Percentiles rank a stretch among this genome's conserved stretches.
phyloP scores from a whole-genome alignment of 1,139 yeast genomes.

The Zygosaccharomyces sapae region DNA sequence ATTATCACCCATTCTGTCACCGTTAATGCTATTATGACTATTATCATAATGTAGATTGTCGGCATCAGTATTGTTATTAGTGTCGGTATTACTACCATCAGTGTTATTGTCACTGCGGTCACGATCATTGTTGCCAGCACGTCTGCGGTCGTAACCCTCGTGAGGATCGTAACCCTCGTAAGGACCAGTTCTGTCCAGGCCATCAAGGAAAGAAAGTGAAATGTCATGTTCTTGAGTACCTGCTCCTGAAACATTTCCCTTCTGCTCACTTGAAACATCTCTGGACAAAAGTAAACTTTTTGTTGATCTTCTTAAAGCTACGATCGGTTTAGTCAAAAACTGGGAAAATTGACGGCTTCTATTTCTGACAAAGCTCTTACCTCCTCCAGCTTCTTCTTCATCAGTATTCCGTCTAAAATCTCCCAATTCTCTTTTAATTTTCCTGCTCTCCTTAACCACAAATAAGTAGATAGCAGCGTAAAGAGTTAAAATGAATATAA shows the following conservation, averaged over 20 bases:
- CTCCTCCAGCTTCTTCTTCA: constrained; percentile 5
- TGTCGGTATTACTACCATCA: no score
- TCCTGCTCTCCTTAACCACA: constrained; percentile 59
- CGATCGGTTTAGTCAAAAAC: constrained; percentile 14
- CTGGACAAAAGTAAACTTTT: constrained; percentile 12
- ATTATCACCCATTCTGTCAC: neutral
- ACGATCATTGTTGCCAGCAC: neutral
- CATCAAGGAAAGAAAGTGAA: neutral
- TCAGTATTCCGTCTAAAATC: constrained; percentile 21
- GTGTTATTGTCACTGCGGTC: neutral
- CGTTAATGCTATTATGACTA: neutral
- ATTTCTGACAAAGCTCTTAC: constrained; percentile 15
- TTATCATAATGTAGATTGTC: neutral
- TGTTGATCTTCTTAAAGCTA: constrained; percentile 7
- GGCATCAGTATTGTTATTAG: no score
- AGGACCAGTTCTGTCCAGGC: no score
- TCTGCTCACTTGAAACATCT: neutral
- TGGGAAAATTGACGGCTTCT: constrained; percentile 5
- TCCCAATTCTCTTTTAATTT: constrained; percentile 41
- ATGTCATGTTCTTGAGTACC: constrained; percentile 1
- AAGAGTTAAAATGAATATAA: constrained; percentile 57
- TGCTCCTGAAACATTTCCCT: neutral
- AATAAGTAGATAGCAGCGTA: constrained; percentile 71
- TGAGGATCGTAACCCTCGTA: no score
- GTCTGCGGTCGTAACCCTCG: neutral